Evolutionary conservation across 805 yeast genomes (phyloP).

Genomic region (Kodamaea hsintzibuensis): DNA sequence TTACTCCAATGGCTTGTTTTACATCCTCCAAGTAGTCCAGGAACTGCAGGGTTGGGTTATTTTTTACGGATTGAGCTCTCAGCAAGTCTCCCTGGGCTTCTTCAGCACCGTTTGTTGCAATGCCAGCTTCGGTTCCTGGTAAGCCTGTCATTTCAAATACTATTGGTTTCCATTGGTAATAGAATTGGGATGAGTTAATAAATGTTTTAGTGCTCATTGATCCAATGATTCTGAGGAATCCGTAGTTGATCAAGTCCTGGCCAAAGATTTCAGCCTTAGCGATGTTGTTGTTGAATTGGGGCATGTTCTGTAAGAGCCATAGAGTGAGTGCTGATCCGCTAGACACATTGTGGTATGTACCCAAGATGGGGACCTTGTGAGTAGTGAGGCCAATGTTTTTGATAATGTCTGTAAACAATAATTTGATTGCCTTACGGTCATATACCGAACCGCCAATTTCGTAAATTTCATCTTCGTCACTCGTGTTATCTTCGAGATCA

Average conservation of each 20-base stretch:
- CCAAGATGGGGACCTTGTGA: constrained; percentile 66
- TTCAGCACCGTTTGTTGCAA: constrained; percentile 10
- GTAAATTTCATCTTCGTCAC: constrained; percentile 26
- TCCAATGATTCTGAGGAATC: constrained; percentile 66
- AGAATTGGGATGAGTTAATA: constrained; percentile 71
- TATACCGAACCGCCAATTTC: constrained; percentile 34
- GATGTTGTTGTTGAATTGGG: constrained; percentile 45
- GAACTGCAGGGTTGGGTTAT: constrained; percentile 10
- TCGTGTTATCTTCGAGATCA: constrained; percentile 7
- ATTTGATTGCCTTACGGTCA: constrained; percentile 29
- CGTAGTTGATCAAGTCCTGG: constrained; percentile 63
- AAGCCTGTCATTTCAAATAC: constrained; percentile 53
- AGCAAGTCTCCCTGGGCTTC: constrained; percentile 9
- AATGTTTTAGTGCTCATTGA: constrained; percentile 52
- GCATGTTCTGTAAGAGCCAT: constrained; percentile 53
- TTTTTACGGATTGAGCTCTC: not conserved
- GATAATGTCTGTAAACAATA: constrained; percentile 40
- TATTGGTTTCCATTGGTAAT: constrained; percentile 77
- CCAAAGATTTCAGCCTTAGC: constrained; percentile 72
- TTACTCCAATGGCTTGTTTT: constrained; percentile 47
- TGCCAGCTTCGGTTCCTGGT: constrained; percentile 12
- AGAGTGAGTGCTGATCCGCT: constrained; percentile 61
- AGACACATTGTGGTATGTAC: constrained; percentile 62
- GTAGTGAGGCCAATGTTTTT: constrained; percentile 50
- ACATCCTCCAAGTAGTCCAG: constrained; percentile 40